These are phyloP conservation scores for Prunus yedoensis DNA, from an alignment of 331 rosid species.

Conservation along the genomic window DNA sequence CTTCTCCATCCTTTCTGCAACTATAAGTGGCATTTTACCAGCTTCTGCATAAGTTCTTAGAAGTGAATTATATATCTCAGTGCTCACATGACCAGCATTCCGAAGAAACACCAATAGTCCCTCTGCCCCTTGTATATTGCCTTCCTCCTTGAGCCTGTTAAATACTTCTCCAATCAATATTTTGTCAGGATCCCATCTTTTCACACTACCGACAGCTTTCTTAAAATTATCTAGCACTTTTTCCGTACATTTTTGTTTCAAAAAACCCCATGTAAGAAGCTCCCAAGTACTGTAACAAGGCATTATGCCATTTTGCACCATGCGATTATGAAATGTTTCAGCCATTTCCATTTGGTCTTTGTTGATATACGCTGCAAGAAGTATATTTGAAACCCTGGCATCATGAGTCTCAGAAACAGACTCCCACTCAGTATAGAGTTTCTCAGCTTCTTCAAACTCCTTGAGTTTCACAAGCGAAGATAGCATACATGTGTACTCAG, in stretches of 20 bases:
- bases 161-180: slow-evolving; percentile 56
- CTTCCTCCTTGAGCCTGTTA: slow-evolving; percentile 53
- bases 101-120: slow-evolving; percentile 57
- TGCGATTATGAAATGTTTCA: slow-evolving; percentile 46
- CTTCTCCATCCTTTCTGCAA: slow-evolving; percentile 75
- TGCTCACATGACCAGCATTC: slow-evolving; percentile 58
- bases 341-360: slow-evolving; percentile 67
- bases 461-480: slow-evolving; percentile 75
- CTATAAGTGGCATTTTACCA: slow-evolving; percentile 79
- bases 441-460: slow-evolving; percentile 69
- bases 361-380: slow-evolving; percentile 80
- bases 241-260: slow-evolving; percentile 48
- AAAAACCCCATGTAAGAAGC: slow-evolving; percentile 72
- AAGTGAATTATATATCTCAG: slow-evolving; percentile 60
- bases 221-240: slow-evolving; percentile 58
- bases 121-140: slow-evolving; percentile 65
- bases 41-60: slow-evolving; percentile 68
- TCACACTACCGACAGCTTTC: slow-evolving; percentile 68
- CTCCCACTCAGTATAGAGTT: slow-evolving; percentile 76
- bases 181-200: slow-evolving; percentile 58
- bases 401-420: slow-evolving; percentile 64
- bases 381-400: slow-evolving; percentile 67
- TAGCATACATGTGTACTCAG: slow-evolving; percentile 77
- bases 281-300: slow-evolving; percentile 85
- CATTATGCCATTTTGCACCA: slow-evolving; percentile 47